A percentile compares a stretch with the other conserved stretches of the same genome.
phyloP scores from a whole-genome alignment of 805 yeast species.

The Candida koratica region DNA sequence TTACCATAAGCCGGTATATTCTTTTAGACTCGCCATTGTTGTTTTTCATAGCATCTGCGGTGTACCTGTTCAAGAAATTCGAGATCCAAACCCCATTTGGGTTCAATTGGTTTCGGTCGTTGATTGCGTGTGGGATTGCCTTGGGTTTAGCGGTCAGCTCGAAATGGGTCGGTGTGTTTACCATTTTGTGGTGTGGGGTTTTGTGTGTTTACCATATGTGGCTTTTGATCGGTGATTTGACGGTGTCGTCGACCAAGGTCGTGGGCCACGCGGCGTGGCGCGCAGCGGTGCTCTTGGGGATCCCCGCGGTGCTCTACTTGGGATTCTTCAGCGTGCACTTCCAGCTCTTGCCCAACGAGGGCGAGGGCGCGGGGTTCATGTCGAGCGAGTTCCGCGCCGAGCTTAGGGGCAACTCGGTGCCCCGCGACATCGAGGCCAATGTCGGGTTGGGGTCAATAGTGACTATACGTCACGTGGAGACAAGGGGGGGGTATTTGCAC shows the following conservation, averaged over 20 bases:
- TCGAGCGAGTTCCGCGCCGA: slow-evolving; percentile 68
- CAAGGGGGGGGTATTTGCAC: slow-evolving; percentile 78
- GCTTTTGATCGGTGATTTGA: slow-evolving; percentile 70
- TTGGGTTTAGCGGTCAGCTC: slow-evolving; percentile 70
- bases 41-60: slow-evolving; percentile 71
- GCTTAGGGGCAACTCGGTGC: slow-evolving; percentile 57
- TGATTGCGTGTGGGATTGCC: slow-evolving; percentile 62
- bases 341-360: slow-evolving; percentile 51
- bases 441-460: slow-evolving; percentile 72
- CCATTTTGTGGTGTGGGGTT: slow-evolving; percentile 72
- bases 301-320: slow-evolving; percentile 56
- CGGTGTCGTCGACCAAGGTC: slow-evolving; percentile 43
- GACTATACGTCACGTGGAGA: slow-evolving; percentile 62
- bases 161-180: slow-evolving; percentile 83
- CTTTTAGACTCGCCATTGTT: slow-evolving; percentile 72
- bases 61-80: slow-evolving; percentile 60
- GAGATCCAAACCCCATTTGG: slow-evolving; percentile 64
- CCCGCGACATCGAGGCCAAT: slow-evolving; percentile 53
- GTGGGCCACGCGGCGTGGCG: slow-evolving; percentile 48
- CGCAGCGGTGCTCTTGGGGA: slow-evolving; percentile 49
- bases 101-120: slow-evolving; percentile 52
- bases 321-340: slow-evolving; percentile 63
- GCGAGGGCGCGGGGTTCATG: slow-evolving; percentile 71
- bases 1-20: slow-evolving; percentile 72
- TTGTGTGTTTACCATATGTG: slow-evolving; percentile 60